Base-by-base conservation (phyloP, 805 yeast species). In the Metschnikowia shivogae region DNA sequence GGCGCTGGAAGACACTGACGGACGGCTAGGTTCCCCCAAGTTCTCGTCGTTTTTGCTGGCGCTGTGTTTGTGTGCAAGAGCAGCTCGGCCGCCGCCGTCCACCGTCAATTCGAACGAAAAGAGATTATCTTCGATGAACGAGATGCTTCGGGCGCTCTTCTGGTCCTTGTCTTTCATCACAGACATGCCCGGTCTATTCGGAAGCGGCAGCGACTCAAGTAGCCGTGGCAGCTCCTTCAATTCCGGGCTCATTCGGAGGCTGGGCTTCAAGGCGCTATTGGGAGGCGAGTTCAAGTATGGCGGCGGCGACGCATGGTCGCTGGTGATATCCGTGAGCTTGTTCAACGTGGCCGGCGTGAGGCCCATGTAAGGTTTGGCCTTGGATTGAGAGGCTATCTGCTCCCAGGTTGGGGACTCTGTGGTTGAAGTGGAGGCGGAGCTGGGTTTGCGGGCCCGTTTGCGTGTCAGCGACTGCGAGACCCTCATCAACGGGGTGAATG, bases 401-500 rank as follows among this genome's bases (percentile, higher is more conserved):
- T 37, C 40, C 40, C 40, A 37, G 19, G 44, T 13, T 32, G 53
- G 43, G 26, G 36, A 39, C 11, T n/a, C 37, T 24, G 14, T 32
- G 19, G 35, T 32, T 7, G 36, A 22, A 4, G 30, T 31, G 17
- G 30, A 22, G 28, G 29, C 36, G 4, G 14, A 22, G 30, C 30
- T 39, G 24, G 11, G 7, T 14, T 44, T 47, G 27, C 52, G 36
- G 33, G 48, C 44, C 34, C 37, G 44, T 35, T 40, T 42, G 20
- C 49, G 49, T 20, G 22, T 44, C 12, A 42, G 33, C 29, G 62
- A 39, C 14, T 73, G 73, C 27, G 64, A 58, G 7, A 72, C 75
- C 54, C 68, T 62, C 74, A 72, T 69, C 44, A 71, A 51, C 2
- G 76, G 74, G 6, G 72, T 70, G 57, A 62, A 70, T 36, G 66